Base-by-base conservation (phyloP, 495 filamentous ascomycete genomes). In the Xylaria bambusicola region DNA sequence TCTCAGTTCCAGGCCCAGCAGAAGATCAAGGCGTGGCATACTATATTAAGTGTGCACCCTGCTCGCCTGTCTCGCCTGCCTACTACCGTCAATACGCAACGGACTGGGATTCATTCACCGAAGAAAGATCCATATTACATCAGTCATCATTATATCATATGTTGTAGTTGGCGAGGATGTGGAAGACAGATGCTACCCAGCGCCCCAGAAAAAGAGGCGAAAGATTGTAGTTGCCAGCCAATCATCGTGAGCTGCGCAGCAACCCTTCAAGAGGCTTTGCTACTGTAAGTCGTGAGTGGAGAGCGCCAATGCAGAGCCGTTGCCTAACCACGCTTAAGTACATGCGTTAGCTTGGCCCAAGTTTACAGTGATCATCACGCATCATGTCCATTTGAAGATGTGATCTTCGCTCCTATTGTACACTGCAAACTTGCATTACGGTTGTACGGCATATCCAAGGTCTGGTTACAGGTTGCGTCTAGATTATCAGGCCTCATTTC, bases 121-220 rank as follows among this genome's bases (percentile, higher is more conserved):
- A 27, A n/a, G 35, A 13, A 4, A 15, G 2, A 1, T 12, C 15
- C 17, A 52, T 24, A 3, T 20, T 3, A 21, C 5, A 9, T 10
- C 38, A 41, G 52, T 54, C 52, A 54, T 54, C 23, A 54, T 54
- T 54, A 44, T 54, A 54, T 54, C 52, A 54, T 54, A 42, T 21
- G 0, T 7, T 21, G 52, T 31, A 54, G 26, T 20, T 3, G 38
- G 18, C 38, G 52, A 24, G 13, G n/a, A 44, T 20, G 36, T 10
- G 52, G 52, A 38, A 29, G 20, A 38, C 38, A 42, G 52, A 42
- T 54, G 52, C 42, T 24, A 31, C 52, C 23, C 24, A 31, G 41
- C 6, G 5, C 26, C 38, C 51, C 35, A 27, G 24, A 2, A 40
- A 24, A 41, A 42, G 36, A 42, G 40, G 38, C 52, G 38, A 44